These are phyloP conservation scores for Phyllosticta capitalensis DNA, from an alignment of 2,329 filamentous ascomycete genomes.

Conservation along the genomic window DNA sequence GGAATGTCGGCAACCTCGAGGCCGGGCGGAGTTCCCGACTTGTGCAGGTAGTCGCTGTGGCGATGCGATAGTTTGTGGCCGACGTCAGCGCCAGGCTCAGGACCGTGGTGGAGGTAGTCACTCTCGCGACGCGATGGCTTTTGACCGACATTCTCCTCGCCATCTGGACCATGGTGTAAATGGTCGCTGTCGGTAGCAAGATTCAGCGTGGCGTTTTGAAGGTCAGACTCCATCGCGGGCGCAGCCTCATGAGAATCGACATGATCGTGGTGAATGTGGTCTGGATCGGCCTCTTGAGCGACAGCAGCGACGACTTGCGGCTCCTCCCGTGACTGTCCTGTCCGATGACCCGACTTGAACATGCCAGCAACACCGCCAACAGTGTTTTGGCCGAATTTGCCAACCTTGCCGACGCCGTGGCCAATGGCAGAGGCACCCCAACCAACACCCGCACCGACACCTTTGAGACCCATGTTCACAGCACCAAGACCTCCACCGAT, in stretches of 20 bases:
- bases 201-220: background rate
- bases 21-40: background rate
- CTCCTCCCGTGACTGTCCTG: background rate
- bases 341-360: background rate
- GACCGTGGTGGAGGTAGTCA: background rate
- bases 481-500: conserved; percentile 8
- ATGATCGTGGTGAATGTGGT: background rate
- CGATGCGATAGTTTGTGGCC: background rate
- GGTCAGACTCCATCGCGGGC: background rate
- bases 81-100: background rate
- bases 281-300: background rate
- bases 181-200: background rate
- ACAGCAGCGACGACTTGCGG: background rate
- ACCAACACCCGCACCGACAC: conserved; percentile 3
- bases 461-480: conserved; percentile 1
- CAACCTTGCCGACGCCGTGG: conserved; percentile 4
- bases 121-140: background rate
- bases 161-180: background rate
- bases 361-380: background rate
- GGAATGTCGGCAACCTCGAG: background rate
- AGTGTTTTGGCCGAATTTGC: conserved; percentile 2
- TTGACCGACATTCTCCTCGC: background rate
- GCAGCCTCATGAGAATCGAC: background rate
- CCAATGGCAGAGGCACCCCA: conserved; percentile 5
- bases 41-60: background rate